Evolutionary conservation across 2,329 filamentous ascomycete genomes (phyloP).

Genomic region (Colletotrichum caudatum): DNA sequence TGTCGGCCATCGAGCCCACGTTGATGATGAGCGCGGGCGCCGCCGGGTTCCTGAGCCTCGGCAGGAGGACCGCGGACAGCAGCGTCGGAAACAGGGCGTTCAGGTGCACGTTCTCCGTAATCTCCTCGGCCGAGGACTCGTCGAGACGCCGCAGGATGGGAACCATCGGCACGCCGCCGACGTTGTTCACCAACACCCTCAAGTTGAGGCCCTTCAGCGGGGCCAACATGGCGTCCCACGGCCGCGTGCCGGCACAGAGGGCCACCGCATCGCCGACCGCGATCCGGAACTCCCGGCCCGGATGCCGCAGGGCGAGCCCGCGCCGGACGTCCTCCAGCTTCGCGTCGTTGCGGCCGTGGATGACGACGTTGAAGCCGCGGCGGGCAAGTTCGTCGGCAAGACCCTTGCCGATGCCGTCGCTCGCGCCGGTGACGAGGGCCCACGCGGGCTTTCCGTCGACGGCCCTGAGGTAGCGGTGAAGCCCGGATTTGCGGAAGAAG

Average conservation of each 20-base stretch:
- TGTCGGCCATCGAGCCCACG: slow-evolving; percentile 33
- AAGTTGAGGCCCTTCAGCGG: slow-evolving; percentile 41
- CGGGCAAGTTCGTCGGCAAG: slow-evolving; percentile 64
- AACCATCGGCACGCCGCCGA: slow-evolving; percentile 32
- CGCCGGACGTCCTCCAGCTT: slow-evolving; percentile 60
- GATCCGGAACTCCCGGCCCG: slow-evolving; percentile 53
- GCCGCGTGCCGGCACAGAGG: slow-evolving; percentile 7
- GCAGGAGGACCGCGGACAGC: slow-evolving; percentile 23
- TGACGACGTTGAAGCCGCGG: slow-evolving; percentile 66
- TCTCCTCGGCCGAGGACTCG: slow-evolving; percentile 18
- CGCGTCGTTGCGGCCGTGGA: slow-evolving; percentile 65
- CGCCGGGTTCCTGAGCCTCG: slow-evolving; percentile 14
- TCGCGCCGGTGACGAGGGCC: slow-evolving; percentile 66
- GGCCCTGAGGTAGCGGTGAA: slow-evolving; percentile 45
- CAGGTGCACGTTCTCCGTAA: slow-evolving; percentile 27
- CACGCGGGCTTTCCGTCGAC: slow-evolving; percentile 48
- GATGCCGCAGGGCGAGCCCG: slow-evolving; percentile 55
- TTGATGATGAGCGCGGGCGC: slow-evolving; percentile 38
- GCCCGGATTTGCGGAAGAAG: slow-evolving; percentile 23
- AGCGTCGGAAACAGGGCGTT: slow-evolving; percentile 39
- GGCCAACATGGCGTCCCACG: slow-evolving; percentile 37
- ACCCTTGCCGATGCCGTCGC: slow-evolving; percentile 65
- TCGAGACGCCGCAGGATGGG: slow-evolving; percentile 33
- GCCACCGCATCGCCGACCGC: slow-evolving; percentile 59
- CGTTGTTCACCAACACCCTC: slow-evolving; percentile 44